Evolutionary conservation across 2,329 filamentous ascomycete genomes (phyloP), one percentile per base, ranked within the genome.

Genomic region (Elsinoe necatrix): DNA sequence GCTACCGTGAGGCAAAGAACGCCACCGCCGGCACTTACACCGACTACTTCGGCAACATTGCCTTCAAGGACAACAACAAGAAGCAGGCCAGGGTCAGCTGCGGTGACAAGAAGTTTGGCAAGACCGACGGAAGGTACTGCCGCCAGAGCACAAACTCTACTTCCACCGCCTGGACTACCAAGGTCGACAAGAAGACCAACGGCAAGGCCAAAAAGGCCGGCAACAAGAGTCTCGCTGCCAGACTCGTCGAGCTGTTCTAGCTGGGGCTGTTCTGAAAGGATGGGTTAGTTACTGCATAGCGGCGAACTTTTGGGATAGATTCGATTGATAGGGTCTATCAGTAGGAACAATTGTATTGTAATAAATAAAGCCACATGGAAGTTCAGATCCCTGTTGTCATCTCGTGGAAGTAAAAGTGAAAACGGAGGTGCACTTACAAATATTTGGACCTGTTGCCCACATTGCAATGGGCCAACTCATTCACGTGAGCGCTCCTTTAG

Each of bases 331-430:
- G 7, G 14, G 21, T 34, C 6, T 12, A 35, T 56, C 54, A 56
- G 54, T 56, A 56, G 54, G 54, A 56, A 56, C 54, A 56, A 56
- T 56, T 56, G 54, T 52, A 37, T 21, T 56, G 42, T 56, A 47
- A 48, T 47, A 47, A 20, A 18, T 29, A 37, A n/a, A 45, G 29
- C 54, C 54, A 56, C 54, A 56, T 48, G 54, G 39, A 18, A n/a
- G 29, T 45, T 56, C 39, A 45, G 52, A 56, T 56, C 54, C 54
- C 54, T 56, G 39, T 29, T 56, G 18, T 56, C 54, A 56, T 56
- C 54, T 56, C n/a, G n/a, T n/a, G n/a, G n/a, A n/a, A n/a, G n/a
- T n/a, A n/a, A n/a, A n/a, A n/a, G n/a, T n/a, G n/a, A n/a, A n/a
- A n/a, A n/a, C n/a, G n/a, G n/a, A n/a, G n/a, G n/a, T n/a, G n/a